phyloP scores from a whole-genome alignment of 148 eudicot genomes.

The Cornus controversa region DNA sequence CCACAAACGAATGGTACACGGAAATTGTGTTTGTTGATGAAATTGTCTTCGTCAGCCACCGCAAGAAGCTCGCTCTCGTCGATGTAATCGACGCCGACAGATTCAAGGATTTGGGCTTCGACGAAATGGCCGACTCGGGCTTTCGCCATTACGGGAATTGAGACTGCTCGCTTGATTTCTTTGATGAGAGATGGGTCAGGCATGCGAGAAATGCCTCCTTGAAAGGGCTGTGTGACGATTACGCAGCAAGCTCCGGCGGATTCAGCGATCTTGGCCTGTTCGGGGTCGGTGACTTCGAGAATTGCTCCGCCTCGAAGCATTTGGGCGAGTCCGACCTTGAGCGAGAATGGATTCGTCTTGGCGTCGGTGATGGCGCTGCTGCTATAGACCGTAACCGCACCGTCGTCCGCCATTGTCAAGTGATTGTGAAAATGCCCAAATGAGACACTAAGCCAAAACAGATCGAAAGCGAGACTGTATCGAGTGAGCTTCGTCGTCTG shows the following conservation, averaged over 20 bases:
- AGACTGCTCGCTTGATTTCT: constrained; percentile 41
- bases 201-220: constrained; percentile 44
- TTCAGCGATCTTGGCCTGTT: constrained; percentile 64
- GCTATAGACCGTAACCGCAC: constrained; percentile 56
- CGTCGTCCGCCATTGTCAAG: constrained; percentile 52
- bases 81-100: constrained; percentile 54
- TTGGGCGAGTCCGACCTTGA: constrained; percentile 55
- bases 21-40: constrained; percentile 65
- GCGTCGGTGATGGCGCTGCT: constrained; percentile 41
- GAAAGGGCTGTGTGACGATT: constrained; percentile 17
- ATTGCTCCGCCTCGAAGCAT: constrained; percentile 58
- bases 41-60: constrained; percentile 48
- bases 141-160: constrained; percentile 55
- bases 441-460: not conserved
- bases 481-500: not conserved
- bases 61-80: constrained; percentile 58
- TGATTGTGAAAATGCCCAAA: constrained; percentile 34
- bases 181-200: constrained; percentile 46
- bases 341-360: constrained; percentile 37
- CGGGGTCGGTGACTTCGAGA: constrained; percentile 39
- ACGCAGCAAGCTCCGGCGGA: constrained; percentile 66
- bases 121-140: constrained; percentile 65
- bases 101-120: constrained; percentile 64
- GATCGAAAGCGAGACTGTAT: not conserved
- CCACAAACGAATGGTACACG: constrained; percentile 60